Evolutionary conservation across 805 yeast species (phyloP).

Genomic region (Wickerhamiella qilinensis): DNA sequence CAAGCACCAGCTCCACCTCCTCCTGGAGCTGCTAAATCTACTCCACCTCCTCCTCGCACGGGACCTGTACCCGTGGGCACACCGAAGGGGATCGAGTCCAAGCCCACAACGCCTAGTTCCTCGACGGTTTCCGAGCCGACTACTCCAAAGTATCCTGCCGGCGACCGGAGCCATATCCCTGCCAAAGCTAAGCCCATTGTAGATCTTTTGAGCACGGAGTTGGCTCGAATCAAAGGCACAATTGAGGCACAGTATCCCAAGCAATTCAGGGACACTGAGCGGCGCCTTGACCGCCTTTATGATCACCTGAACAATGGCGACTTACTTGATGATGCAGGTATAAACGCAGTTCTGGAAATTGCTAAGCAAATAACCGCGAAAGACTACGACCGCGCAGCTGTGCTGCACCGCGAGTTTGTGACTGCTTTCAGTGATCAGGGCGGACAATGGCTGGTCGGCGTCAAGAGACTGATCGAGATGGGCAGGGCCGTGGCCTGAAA

Average conservation of each 20-base stretch:
- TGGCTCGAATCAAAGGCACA: slow-evolving; percentile 49
- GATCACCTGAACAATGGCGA: slow-evolving; percentile 66
- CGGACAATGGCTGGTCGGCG: slow-evolving; percentile 88
- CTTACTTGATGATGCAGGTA: slow-evolving; percentile 24
- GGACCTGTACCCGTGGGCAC: not conserved
- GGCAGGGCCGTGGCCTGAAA: slow-evolving; percentile 21
- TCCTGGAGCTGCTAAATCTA: slow-evolving; percentile 5
- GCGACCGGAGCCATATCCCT: slow-evolving; percentile 57
- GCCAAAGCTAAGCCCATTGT: slow-evolving; percentile 41
- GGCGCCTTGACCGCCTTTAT: slow-evolving; percentile 59
- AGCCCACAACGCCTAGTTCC: no score
- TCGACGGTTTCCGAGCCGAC: slow-evolving; percentile 7
- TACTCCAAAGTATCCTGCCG: slow-evolving; percentile 31
- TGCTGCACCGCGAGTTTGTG: slow-evolving; percentile 35
- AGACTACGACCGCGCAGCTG: slow-evolving; percentile 45
- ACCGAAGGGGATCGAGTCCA: no score
- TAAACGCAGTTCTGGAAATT: slow-evolving; percentile 36
- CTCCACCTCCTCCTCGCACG: slow-evolving; percentile 14
- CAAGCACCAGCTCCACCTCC: slow-evolving; percentile 4
- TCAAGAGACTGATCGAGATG: slow-evolving; percentile 72
- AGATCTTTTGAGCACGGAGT: slow-evolving; percentile 35
- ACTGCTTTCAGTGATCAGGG: slow-evolving; percentile 53
- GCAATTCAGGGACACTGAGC: slow-evolving; percentile 67
- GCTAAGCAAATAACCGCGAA: slow-evolving; percentile 33
- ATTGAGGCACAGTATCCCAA: slow-evolving; percentile 59